These are phyloP conservation scores for Globisporangium middletonii DNA, from an alignment of 352 stramenopile genomes.

Conservation along the genomic window DNA sequence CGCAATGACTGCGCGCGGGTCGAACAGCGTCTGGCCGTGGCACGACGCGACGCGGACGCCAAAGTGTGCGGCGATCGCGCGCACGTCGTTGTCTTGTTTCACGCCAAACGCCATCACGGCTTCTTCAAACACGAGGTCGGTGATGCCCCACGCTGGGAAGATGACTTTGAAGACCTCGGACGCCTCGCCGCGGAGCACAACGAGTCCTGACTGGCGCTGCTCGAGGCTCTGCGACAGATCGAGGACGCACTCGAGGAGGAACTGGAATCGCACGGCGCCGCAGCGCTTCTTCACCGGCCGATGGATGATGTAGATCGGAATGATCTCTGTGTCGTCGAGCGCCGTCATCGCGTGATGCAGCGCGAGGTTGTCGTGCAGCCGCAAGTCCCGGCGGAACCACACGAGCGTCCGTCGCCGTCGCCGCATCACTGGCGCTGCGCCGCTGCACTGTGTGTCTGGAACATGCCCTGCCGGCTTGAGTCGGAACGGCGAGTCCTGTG, in stretches of 20 bases:
- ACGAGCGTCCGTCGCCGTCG: conserved; percentile 34
- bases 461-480: background rate
- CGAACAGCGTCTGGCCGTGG: conserved; percentile 47
- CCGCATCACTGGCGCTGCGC: background rate
- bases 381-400: conserved; percentile 94
- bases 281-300: conserved; percentile 61
- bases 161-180: conserved; percentile 46
- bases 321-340: conserved; percentile 23
- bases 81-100: conserved; percentile 35
- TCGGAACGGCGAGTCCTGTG: background rate
- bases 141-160: conserved; percentile 52
- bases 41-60: conserved; percentile 29
- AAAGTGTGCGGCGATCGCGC: conserved; percentile 25
- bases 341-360: conserved; percentile 59
- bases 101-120: conserved; percentile 46
- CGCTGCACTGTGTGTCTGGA: background rate
- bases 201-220: conserved; percentile 26
- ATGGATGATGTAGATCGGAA: conserved; percentile 88
- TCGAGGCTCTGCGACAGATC: conserved; percentile 57
- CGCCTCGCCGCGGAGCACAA: conserved; percentile 55
- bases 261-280: conserved; percentile 76
- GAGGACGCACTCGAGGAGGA: conserved; percentile 88
- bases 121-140: conserved; percentile 65
- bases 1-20: conserved; percentile 45
- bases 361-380: conserved; percentile 94